Conservation (phyloP, 2,329 filamentous ascomycete species). For the Thelonectria rubi region DNA sequence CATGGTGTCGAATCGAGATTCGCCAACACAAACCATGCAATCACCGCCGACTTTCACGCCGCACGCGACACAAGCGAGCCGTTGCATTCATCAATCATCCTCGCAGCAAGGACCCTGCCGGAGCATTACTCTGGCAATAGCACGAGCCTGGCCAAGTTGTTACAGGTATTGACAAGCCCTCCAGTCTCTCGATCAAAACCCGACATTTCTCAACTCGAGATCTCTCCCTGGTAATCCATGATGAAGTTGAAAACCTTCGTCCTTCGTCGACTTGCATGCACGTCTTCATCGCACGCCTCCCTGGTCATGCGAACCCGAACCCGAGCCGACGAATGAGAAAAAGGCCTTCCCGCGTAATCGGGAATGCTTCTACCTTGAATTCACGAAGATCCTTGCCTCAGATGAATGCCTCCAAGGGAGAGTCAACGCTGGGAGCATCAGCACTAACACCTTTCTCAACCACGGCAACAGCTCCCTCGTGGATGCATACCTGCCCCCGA, state of each 20-base stretch:
- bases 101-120: too few species aligned
- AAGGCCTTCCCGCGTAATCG: neutral
- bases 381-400: neutral
- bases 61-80: neutral
- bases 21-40: neutral
- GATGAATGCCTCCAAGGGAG: too few species aligned
- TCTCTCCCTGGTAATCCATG: neutral
- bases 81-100: too few species aligned
- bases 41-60: neutral
- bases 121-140: too few species aligned
- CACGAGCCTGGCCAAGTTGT: neutral
- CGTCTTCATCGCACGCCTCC: neutral
- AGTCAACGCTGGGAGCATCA: neutral
- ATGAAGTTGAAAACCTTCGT: too few species aligned
- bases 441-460: neutral
- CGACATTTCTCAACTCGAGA: neutral
- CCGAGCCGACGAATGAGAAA: neutral
- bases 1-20: conserved; percentile 34
- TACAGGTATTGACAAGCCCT: neutral
- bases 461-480: neutral
- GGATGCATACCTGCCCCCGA: neutral
- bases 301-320: neutral
- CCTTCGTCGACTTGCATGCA: neutral
- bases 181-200: neutral
- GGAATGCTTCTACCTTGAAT: neutral